Evolutionary conservation across 305 asterid genomes (phyloP).

Genomic region (Fraxinus ornus): DNA sequence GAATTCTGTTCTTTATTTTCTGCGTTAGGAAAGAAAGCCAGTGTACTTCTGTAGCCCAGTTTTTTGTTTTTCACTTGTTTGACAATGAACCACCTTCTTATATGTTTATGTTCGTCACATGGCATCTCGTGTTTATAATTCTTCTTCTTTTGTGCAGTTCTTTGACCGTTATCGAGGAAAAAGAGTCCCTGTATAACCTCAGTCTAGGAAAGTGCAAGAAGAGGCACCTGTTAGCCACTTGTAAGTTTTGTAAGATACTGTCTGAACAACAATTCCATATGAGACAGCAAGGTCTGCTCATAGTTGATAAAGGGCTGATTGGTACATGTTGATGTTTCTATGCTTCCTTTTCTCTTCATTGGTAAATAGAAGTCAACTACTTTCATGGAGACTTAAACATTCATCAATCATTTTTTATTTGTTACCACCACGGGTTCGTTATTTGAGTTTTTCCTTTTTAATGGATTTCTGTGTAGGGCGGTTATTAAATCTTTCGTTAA

Average conservation of each 20-base stretch:
- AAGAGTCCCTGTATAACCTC: conserved; percentile 29
- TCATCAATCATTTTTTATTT: not conserved
- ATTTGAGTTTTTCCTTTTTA: not conserved
- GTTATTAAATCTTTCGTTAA: not conserved
- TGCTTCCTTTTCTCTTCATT: not conserved
- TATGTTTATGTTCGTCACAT: not conserved
- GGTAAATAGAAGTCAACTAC: not conserved
- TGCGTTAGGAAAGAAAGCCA: not conserved
- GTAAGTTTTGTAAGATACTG: conserved; percentile 18
- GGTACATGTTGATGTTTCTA: not conserved
- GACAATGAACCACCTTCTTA: not conserved
- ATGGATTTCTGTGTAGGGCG: not conserved
- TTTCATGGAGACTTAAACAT: not conserved
- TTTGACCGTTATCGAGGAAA: conserved; percentile 35
- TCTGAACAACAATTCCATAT: not conserved
- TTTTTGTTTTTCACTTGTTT: not conserved
- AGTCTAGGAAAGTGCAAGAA: conserved; percentile 3
- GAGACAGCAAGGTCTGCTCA: not conserved
- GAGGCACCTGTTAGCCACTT: not conserved
- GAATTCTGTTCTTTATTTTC: not conserved
- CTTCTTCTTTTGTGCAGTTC: conserved; percentile 22
- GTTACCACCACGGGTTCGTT: not conserved
- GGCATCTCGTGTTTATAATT: not conserved
- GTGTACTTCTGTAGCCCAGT: not conserved
- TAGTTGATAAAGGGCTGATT: not conserved